A percentile compares a stretch with the other conserved stretches of the same genome.
phyloP scores from a whole-genome alignment of 202 grass and related monocot species.

The Dendrocalamus latiflorus region DNA sequence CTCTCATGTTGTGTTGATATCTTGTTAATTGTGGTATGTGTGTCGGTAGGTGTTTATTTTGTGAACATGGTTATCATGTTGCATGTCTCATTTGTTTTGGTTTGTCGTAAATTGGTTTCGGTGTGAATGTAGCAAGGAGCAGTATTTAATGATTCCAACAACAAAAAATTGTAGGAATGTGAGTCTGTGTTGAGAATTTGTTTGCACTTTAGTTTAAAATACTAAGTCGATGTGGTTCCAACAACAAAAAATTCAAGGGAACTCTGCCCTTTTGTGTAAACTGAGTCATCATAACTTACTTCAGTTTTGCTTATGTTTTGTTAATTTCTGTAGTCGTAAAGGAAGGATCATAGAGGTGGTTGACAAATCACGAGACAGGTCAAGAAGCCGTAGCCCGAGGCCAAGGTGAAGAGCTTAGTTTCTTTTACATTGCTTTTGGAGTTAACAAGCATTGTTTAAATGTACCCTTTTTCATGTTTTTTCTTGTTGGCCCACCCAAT shows the following conservation, averaged over 20 bases:
- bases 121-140: not conserved
- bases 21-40: not conserved
- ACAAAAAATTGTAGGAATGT: too few species aligned
- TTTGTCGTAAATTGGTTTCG: not conserved
- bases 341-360: conserved; percentile 53
- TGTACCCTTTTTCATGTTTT: not conserved
- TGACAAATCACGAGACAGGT: conserved; percentile 45
- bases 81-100: not conserved
- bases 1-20: not conserved
- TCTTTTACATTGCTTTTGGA: not conserved
- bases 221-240: not conserved
- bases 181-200: not conserved
- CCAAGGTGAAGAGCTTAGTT: conserved; percentile 34
- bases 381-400: conserved; percentile 63
- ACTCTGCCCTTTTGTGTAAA: not conserved
- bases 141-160: too few species aligned
- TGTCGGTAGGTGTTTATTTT: not conserved
- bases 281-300: not conserved
- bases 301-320: not conserved
- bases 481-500: not conserved
- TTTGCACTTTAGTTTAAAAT: not conserved
- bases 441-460: not conserved
- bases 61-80: not conserved
- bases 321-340: conserved; percentile 44
- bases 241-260: not conserved